Evolutionary conservation across 306 rosid species (phyloP).

Genomic region (Luffa aegyptiaca): DNA sequence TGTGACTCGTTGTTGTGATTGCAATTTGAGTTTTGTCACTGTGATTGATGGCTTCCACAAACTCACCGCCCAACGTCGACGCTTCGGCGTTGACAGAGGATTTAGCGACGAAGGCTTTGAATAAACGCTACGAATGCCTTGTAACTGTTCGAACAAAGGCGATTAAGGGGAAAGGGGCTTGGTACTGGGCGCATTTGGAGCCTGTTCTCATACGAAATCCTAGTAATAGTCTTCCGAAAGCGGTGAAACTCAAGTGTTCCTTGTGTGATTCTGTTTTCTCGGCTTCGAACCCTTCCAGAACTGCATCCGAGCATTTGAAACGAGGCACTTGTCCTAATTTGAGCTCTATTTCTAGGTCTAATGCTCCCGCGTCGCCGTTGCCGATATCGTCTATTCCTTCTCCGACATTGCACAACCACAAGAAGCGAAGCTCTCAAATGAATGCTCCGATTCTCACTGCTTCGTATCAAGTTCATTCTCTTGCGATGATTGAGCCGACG

Average conservation of each 20-base stretch:
- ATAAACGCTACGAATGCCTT: conserved; percentile 64
- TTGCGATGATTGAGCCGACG: conserved; percentile 66
- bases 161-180: conserved; percentile 88
- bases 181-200: conserved; percentile 96
- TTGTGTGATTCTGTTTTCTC: conserved; percentile 79
- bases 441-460: conserved; percentile 20
- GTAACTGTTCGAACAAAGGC: conserved; percentile 75
- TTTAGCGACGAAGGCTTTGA: conserved; percentile 51
- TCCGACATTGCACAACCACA: conserved; percentile 48
- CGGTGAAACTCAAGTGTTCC: conserved; percentile 80
- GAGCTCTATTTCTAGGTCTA: conserved; percentile 39
- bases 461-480: conserved; percentile 36
- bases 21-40: neutral
- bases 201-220: conserved; percentile 61
- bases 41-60: conserved; percentile 44
- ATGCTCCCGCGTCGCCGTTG: conserved; percentile 48
- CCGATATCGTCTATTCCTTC: conserved; percentile 69
- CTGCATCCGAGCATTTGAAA: conserved; percentile 88
- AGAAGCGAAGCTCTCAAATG: conserved; percentile 47
- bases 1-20: neutral
- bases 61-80: conserved; percentile 38
- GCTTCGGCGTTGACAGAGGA: conserved; percentile 43
- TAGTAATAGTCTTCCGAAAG: conserved; percentile 55
- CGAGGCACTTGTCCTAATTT: conserved; percentile 89
- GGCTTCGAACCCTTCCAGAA: conserved; percentile 88